Percentiles rank a stretch among this genome's conserved stretches.
Conservation (phyloP, 148 eudicot species). For the Diospyros lotus region DNA sequence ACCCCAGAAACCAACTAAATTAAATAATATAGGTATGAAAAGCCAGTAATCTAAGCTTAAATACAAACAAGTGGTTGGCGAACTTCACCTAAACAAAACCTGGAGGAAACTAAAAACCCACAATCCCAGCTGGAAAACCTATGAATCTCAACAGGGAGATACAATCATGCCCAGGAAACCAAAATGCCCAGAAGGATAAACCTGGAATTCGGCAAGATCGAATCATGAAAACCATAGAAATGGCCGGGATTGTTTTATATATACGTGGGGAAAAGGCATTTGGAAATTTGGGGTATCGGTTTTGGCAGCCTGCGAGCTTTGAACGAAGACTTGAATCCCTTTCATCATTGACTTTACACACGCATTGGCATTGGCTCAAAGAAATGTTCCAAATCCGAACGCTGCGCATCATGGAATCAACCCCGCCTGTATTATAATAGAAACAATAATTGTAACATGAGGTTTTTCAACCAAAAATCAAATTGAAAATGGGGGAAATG, state of each 20-base stretch:
- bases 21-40: background rate
- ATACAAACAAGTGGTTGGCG: background rate
- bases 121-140: background rate
- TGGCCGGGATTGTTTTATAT: no score
- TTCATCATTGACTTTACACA: slow-evolving; percentile 11
- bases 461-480: background rate
- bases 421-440: background rate
- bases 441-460: background rate
- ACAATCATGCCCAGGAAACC: background rate
- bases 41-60: background rate
- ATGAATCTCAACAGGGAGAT: background rate
- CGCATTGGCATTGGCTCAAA: background rate
- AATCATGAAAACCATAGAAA: background rate
- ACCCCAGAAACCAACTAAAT: slow-evolving; percentile 11
- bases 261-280: background rate
- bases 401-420: background rate
- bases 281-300: background rate
- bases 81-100: background rate
- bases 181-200: background rate
- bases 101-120: background rate
- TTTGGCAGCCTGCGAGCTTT: slow-evolving; percentile 3
- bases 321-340: slow-evolving; percentile 25
- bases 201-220: slow-evolving; percentile 1
- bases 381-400: background rate
- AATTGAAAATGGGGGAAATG: background rate